Conservation (phyloP, 352 stramenopile genomes). For the Globisporangium paroecandrum region DNA sequence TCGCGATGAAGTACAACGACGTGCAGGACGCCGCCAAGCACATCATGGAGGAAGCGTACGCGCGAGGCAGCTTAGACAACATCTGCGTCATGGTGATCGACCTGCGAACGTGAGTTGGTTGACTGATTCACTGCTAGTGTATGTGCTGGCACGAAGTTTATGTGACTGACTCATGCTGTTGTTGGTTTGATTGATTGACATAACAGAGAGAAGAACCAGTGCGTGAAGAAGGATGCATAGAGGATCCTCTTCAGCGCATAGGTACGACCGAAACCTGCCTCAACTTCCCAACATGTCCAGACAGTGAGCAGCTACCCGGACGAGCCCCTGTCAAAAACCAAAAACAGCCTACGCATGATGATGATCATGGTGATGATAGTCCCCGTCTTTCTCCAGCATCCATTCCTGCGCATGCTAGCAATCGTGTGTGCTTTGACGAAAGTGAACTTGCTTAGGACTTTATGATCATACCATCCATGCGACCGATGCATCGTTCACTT, state of each 20-base stretch:
- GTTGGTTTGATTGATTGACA: not conserved
- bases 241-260: not conserved
- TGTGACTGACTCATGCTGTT: not conserved
- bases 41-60: conserved; percentile 86
- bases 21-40: conserved; percentile 66
- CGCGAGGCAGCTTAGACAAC: conserved; percentile 86
- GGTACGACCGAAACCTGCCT: not conserved
- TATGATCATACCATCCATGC: not conserved
- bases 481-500: conserved; percentile 29
- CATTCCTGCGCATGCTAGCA: not conserved
- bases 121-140: not conserved
- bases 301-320: not conserved
- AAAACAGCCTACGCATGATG: not conserved
- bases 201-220: conserved; percentile 49
- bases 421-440: not conserved
- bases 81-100: conserved; percentile 91
- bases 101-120: conserved; percentile 55
- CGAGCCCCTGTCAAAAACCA: not conserved
- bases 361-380: not conserved
- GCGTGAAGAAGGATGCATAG: conserved; percentile 37
- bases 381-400: not conserved
- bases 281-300: not conserved
- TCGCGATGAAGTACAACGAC: conserved; percentile 67
- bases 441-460: not conserved
- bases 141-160: not conserved